Evolutionary conservation across 352 stramenopile species (phyloP), one percentile per base, ranked within the genome.

Genomic region (Phytophthora crassamura): DNA sequence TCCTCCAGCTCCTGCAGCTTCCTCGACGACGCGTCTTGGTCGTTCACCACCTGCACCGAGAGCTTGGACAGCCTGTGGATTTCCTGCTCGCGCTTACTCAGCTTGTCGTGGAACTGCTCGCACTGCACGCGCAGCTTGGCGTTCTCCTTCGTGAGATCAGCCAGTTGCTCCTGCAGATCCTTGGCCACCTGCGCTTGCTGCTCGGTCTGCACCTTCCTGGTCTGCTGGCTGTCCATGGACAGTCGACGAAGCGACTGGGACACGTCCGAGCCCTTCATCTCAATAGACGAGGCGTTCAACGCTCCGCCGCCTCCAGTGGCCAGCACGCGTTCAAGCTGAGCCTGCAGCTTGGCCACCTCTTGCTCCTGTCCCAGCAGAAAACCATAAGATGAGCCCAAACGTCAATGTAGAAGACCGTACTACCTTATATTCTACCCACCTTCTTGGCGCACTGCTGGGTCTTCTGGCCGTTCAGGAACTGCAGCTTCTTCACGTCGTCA

Each of bases 401-500:
- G 50, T 15, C 20, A 12, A 41, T 18, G 51, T 46, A 68, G 14
- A 30, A 52, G 22, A 2, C 12, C 10, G 30, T 47, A 58, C 40
- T 56, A 52, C 43, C 36, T 55, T 32, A 16, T 14, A n/a, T 43
- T 46, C 4, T 22, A 69, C 63, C 18, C 32, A 88, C 83, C 77
- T 91, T 95, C 20, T 90, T 72, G 16, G 33, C 50, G 28, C 75
- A 73, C 33, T 88, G 69, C 53, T 88, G 76, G 8, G 72, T 74
- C 46, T 80, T 80, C 48, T 95, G 84, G 0, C 39, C 50, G 28
- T 85, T 85, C 11, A 91, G 33, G 32, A 93, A 91, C 70, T 89
- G 81, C 28, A 93, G 68, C 42, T 89, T 83, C 55, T 85, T 73
- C 28, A 93, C 40, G 32, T 93, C 80, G 63, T 95, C 83, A n/a